Conservation (phyloP, 1,284 basidiomycete genomes). For the Marasmius sp. region DNA sequence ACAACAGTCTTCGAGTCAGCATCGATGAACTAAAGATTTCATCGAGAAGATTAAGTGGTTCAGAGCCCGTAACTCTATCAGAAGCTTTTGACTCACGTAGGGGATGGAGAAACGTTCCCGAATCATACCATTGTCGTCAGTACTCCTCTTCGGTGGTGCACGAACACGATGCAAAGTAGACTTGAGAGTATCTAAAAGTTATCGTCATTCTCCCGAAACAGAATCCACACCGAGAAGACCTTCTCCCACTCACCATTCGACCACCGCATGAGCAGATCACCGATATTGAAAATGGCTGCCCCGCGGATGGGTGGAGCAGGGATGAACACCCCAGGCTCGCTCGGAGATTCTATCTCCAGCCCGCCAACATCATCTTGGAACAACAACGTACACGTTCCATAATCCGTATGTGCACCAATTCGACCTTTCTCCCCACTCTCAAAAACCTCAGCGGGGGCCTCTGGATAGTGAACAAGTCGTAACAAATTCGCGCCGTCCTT, state of each 20-base stretch:
- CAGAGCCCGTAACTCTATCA: not conserved
- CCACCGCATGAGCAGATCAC: conserved; percentile 60
- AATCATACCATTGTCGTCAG: conserved; percentile 32
- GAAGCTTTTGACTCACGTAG: conserved; percentile 39
- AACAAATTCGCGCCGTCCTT: conserved; percentile 54
- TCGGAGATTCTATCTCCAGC: conserved; percentile 58
- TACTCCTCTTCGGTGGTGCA: conserved; percentile 34
- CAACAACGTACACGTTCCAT: conserved; percentile 55
- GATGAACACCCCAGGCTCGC: conserved; percentile 45
- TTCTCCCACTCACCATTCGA: conserved; percentile 14
- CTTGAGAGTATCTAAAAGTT: conserved; percentile 43
- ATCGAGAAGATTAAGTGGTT: not conserved
- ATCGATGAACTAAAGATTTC: conserved; percentile 22
- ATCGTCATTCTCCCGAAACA: not conserved
- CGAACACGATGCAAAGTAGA: conserved; percentile 62
- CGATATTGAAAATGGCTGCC: conserved; percentile 60
- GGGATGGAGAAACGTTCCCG: conserved; percentile 57
- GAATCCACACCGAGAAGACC: not conserved
- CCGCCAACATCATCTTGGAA: conserved; percentile 64
- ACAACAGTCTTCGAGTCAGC: conserved; percentile 39
- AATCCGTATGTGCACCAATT: conserved; percentile 37
- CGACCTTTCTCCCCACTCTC: conserved; percentile 13
- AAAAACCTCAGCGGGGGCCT: conserved; percentile 21
- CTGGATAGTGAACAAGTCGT: conserved; percentile 58
- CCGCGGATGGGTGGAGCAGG: conserved; percentile 49